Percentiles rank a stretch among this genome's conserved stretches.
Evolutionary conservation across 306 rosid genomes (phyloP).

Genomic region (Urtica urens): DNA sequence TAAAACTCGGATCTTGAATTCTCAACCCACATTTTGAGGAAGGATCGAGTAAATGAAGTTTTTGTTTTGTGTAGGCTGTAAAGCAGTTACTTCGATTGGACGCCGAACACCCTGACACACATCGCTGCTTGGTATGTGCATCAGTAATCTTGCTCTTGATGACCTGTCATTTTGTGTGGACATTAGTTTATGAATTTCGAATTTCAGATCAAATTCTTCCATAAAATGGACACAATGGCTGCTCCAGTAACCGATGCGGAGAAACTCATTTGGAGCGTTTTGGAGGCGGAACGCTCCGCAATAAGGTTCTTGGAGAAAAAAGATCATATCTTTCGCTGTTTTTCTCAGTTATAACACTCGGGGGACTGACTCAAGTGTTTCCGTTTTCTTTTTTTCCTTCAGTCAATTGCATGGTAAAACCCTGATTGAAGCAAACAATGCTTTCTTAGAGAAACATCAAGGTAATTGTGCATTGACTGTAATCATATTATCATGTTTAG

Average conservation of each 20-base stretch:
- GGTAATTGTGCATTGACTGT: slow-evolving; percentile 27
- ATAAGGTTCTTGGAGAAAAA: slow-evolving; percentile 44
- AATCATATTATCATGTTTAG: not conserved
- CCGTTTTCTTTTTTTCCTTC: slow-evolving; percentile 19
- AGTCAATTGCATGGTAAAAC: slow-evolving; percentile 76
- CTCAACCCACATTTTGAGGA: too few species aligned
- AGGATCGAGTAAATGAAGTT: slow-evolving; percentile 7
- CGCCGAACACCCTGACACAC: slow-evolving; percentile 88
- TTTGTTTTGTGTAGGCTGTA: slow-evolving; percentile 48
- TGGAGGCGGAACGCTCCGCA: slow-evolving; percentile 77
- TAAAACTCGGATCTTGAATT: too few species aligned
- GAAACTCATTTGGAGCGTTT: slow-evolving; percentile 77
- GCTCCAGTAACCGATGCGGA: slow-evolving; percentile 59
- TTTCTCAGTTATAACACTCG: not conserved
- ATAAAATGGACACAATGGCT: slow-evolving; percentile 55
- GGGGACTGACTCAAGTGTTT: slow-evolving; percentile 2
- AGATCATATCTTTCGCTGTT: not conserved
- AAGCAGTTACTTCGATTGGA: slow-evolving; percentile 85
- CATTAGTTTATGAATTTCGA: slow-evolving; percentile 16
- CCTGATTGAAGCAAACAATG: slow-evolving; percentile 58
- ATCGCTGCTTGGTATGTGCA: slow-evolving; percentile 70
- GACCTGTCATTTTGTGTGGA: not conserved
- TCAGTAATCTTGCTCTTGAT: not conserved
- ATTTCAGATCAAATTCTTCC: slow-evolving; percentile 80
- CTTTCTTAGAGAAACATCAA: slow-evolving; percentile 69